Base-by-base conservation (phyloP, 2,329 filamentous ascomycete species). In the Simplicillium aogashimaense region DNA sequence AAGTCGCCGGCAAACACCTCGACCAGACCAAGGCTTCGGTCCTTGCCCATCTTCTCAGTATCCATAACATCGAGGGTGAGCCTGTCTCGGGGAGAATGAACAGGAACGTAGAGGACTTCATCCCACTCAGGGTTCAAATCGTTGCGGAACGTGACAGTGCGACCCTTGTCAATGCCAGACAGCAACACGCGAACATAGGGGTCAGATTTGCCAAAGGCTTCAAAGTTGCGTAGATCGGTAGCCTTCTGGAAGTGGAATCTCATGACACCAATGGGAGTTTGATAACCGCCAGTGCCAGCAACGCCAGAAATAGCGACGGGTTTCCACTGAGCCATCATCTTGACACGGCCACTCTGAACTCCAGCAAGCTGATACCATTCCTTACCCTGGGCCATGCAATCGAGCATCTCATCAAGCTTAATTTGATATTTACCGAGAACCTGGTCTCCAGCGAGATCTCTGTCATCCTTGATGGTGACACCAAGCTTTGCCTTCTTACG, bases 41-140 rank as follows among this genome's bases (percentile, higher is more conserved):
- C 92, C 57, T 88, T 92, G 52, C 86, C 86, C 54, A 97, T 73
- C 50, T 81, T 89, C 63, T 98, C 92, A 45, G 92, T 80, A 53
- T 98, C 92, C 90, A 98, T 95, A 48, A 97, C 88, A 60, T 98
- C 92, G 14, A 98, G 65, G 1, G 81, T 79, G 25, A 98, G 69
- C 54, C 84, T 87, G 58, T 98, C 92, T 28, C 86, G 82, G 12
- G 75, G 53, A 7, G 82, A 88, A 58, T 95, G 90, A 42, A 98
- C 76, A 1, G 94, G 90, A 1, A 98, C 74, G 55, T 98, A 98
- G 16, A 95, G 75, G 17, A 98, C 81, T 62, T 98, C 92, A 53
- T 98, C 88, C 81, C 86, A 98, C 39, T 92, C 84, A 2, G 92
- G 92, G 57, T 94, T 87, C 43, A 98, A 77, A 46, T 95, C 94